Conservation (phyloP, 176 grass and related monocot species). For the Oryza punctata region DNA sequence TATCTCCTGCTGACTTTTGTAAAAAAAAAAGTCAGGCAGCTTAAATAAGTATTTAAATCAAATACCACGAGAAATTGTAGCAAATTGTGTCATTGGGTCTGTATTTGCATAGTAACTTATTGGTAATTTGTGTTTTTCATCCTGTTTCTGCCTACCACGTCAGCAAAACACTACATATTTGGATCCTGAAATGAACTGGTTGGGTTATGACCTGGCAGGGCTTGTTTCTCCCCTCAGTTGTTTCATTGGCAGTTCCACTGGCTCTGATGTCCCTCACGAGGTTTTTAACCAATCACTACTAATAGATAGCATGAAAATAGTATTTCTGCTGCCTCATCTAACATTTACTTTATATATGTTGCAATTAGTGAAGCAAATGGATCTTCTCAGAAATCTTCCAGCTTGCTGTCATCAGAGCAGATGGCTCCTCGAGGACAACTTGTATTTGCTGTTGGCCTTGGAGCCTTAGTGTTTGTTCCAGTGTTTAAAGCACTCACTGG, state of each 20-base stretch:
- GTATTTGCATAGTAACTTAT: background rate
- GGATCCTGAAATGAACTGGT: background rate
- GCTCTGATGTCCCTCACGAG: constrained; percentile 88
- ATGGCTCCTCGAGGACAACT: constrained; percentile 93
- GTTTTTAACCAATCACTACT: constrained; percentile 51
- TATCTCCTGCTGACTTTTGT: too few relatives aligned
- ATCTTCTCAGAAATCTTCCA: constrained; percentile 53
- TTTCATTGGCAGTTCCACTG: constrained; percentile 79
- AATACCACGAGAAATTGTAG: background rate
- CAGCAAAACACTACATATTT: constrained; percentile 27
- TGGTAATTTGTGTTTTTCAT: background rate
- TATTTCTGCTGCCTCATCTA: constrained; percentile 5
- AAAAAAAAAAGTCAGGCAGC: too few relatives aligned
- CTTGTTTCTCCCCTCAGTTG: constrained; percentile 77
- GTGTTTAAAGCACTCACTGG: constrained; percentile 86
- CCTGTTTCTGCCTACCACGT: constrained; percentile 10
- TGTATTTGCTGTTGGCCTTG: constrained; percentile 81
- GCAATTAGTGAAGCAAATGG: constrained; percentile 75
- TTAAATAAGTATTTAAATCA: background rate
- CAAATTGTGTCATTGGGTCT: background rate
- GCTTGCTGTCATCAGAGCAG: constrained; percentile 75
- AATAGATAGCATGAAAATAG: constrained; percentile 23
- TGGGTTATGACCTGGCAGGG: constrained; percentile 63
- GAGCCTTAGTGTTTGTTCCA: constrained; percentile 83
- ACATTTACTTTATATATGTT: constrained; percentile 31